Conservation (phyloP, 306 rosid genomes). For the Mimosa pudica region DNA sequence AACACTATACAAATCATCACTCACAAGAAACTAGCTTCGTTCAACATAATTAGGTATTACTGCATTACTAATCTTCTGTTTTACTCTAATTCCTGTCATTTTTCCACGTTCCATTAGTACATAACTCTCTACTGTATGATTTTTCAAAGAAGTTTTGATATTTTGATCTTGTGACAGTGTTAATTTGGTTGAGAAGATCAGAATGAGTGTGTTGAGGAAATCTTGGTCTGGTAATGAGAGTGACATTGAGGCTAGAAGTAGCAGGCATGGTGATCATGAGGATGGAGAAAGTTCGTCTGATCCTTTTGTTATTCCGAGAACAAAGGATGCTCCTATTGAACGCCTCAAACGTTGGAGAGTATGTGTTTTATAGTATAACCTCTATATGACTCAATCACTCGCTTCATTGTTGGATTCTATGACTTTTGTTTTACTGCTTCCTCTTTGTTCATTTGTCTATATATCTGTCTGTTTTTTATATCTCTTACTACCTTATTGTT, state of each 20-base stretch:
- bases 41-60: not conserved
- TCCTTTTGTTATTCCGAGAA: slow-evolving; percentile 74
- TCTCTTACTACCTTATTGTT: not conserved
- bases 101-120: not conserved
- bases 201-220: slow-evolving; percentile 47
- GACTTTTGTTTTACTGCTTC: not conserved
- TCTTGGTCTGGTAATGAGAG: slow-evolving; percentile 42
- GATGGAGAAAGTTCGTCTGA: slow-evolving; percentile 40
- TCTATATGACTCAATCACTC: too few relatives aligned
- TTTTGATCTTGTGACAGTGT: too few relatives aligned
- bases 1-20: not conserved
- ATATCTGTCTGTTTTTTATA: not conserved
- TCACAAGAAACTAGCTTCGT: not conserved
- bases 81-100: not conserved
- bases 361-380: slow-evolving; percentile 18
- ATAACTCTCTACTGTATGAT: not conserved
- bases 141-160: too few relatives aligned
- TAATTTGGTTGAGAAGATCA: not conserved
- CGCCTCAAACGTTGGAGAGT: slow-evolving; percentile 98
- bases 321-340: slow-evolving; percentile 73
- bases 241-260: slow-evolving; percentile 68
- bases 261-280: slow-evolving; percentile 45
- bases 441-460: not conserved
- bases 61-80: not conserved
- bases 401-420: not conserved